These are phyloP conservation scores for Wickerhamomyces sp. DNA, from an alignment of 1,139 yeast species.

Conservation along the genomic window DNA sequence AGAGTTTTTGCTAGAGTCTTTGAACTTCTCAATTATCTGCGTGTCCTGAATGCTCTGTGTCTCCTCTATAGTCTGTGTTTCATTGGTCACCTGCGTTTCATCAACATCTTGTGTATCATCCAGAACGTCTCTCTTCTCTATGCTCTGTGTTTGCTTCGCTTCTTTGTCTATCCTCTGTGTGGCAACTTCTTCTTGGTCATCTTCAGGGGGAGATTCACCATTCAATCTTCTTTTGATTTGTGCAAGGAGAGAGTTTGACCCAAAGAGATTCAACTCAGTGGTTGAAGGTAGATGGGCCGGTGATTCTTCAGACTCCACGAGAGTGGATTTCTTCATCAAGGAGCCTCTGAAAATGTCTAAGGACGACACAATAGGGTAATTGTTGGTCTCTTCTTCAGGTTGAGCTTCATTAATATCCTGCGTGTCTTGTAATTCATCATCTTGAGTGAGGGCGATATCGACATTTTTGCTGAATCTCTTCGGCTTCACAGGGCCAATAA, in stretches of 20 bases:
- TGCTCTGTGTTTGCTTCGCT: neutral
- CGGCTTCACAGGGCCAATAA: constrained; percentile 9
- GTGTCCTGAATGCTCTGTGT: no score
- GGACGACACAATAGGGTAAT: no score
- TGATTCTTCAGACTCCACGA: no score
- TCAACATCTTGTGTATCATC: neutral
- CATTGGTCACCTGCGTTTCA: neutral
- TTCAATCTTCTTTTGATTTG: constrained; percentile 19
- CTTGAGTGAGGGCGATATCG: constrained; percentile 6
- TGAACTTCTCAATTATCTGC: no score
- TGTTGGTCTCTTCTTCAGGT: no score
- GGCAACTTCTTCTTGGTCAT: neutral
- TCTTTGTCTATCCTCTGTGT: neutral
- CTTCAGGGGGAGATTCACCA: constrained; percentile 12
- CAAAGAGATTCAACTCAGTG: no score
- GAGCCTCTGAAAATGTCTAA: no score
- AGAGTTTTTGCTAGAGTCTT: no score
- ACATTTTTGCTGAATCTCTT: constrained; percentile 18
- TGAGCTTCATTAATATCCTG: constrained; percentile 2
- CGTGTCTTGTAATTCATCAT: neutral
- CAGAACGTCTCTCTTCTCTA: neutral
- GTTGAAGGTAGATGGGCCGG: no score
- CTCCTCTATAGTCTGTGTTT: neutral
- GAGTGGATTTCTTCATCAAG: no score
- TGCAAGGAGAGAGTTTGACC: constrained; percentile 8